Conservation (phyloP, 768 basidiomycete genomes). For the Piloderma croceum region DNA sequence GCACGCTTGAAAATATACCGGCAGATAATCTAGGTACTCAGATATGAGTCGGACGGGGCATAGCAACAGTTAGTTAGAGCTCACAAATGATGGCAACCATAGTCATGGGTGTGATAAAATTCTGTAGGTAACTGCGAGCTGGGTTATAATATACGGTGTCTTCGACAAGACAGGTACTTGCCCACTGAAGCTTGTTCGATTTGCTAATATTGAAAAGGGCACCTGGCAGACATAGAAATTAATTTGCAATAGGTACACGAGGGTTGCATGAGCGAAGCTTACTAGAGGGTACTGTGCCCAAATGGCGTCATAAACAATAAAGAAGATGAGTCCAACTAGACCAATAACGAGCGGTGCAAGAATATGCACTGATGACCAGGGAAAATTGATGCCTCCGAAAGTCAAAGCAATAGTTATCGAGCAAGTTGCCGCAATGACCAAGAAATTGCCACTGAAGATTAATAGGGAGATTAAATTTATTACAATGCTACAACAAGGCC, state of each 20-base stretch:
- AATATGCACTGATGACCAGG: too few species aligned
- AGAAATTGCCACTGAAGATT: constrained; percentile 28
- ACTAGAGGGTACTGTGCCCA: too few species aligned
- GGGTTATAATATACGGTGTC: not conserved
- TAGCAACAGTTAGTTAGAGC: too few species aligned
- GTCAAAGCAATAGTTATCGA: too few species aligned
- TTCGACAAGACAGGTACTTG: constrained; percentile 9
- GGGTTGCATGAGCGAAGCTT: too few species aligned
- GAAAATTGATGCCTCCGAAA: too few species aligned
- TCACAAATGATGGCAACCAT: constrained; percentile 19
- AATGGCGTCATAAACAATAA: too few species aligned
- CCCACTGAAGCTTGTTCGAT: constrained; percentile 36
- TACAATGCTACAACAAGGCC: too few species aligned
- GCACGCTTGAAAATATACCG: constrained; percentile 43
- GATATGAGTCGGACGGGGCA: too few species aligned
- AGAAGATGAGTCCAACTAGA: constrained; percentile 24
- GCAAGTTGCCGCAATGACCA: constrained; percentile 27
- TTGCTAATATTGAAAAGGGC: constrained; percentile 28
- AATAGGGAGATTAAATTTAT: too few species aligned
- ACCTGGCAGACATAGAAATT: constrained; percentile 14
- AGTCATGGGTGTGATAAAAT: constrained; percentile 26
- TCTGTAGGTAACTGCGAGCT: constrained; percentile 26
- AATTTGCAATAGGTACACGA: too few species aligned
- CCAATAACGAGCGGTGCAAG: constrained; percentile 39
- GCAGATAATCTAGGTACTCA: constrained; percentile 28